These are phyloP conservation scores for Corinectria fuckeliana DNA, from an alignment of 2,329 filamentous ascomycete species.

Conservation along the genomic window DNA sequence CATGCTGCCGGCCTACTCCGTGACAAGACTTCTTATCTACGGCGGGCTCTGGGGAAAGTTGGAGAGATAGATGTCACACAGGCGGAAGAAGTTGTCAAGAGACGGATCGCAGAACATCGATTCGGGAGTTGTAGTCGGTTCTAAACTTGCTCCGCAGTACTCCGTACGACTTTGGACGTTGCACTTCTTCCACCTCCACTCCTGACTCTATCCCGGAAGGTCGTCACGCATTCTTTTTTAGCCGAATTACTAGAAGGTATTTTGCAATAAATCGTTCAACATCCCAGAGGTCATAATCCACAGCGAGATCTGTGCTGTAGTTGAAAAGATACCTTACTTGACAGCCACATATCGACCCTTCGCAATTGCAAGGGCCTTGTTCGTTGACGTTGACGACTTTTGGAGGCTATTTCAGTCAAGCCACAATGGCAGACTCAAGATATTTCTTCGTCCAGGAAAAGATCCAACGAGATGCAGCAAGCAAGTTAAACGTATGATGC, in stretches of 20 bases:
- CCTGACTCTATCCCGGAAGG: not conserved
- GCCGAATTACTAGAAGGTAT: not conserved
- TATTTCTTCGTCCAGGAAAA: conserved; percentile 16
- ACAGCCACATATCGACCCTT: not conserved
- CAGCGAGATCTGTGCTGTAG: not conserved
- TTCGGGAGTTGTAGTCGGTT: not conserved
- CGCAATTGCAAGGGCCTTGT: not conserved
- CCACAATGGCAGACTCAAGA: conserved; percentile 5
- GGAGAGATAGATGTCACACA: not conserved
- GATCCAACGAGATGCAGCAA: conserved; percentile 19
- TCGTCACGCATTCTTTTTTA: not conserved
- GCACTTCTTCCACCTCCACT: conserved; percentile 19
- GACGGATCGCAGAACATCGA: not conserved
- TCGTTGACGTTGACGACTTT: not conserved
- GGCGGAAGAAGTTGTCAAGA: not conserved
- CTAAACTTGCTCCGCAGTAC: conserved; percentile 1
- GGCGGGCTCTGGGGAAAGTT: not conserved
- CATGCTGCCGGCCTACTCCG: not conserved
- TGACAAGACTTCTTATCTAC: not conserved
- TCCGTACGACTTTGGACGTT: not conserved
- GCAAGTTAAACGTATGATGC: conserved; percentile 20
- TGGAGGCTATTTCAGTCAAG: not conserved
- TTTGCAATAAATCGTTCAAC: conserved; percentile 7
- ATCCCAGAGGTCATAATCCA: not conserved
- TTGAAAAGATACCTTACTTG: not conserved